Base-by-base conservation (phyloP, 2,329 filamentous ascomycete species). In the Trichoderma sp. region DNA sequence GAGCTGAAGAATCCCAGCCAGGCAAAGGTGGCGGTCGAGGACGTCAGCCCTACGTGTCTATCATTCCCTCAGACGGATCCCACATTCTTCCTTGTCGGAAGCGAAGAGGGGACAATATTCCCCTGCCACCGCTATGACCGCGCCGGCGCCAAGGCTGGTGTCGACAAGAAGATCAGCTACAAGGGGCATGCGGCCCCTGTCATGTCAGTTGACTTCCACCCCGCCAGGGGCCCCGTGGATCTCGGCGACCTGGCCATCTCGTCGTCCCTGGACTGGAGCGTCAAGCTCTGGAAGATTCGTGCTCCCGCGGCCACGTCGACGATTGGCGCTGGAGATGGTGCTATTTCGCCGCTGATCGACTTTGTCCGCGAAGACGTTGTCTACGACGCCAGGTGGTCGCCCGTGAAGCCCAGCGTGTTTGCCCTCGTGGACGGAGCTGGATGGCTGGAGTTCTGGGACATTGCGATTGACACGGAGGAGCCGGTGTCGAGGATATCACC, bases 91-190 rank as follows among this genome's bases (percentile, higher is more conserved):
- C 87, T 99, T 3, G 91, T 97, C 41, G 95, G 96, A 47, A 97
- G 93, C 30, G 95, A 99, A 80, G 95, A 99, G 81, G 96, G 96
- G 58, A 90, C 90, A 54, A 97, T 99, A 69, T 97, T 95, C 78
- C 93, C 95, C 0, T 97, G 96, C 75, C 95, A 99, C 77, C 86
- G 95, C 67, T 99, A 99, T 79, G 95, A 99, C 78, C 91, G 96
- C 68, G 95, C 96, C 6, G 95, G 95, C 65, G 95, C 95, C 69
- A 98, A 98, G 80, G 94, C 95, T 5, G 95, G 95, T 55, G 92
- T 97, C 28, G 96, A 99, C 75, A 87, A 90, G 64, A 88, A 93
- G 67, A 88, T 97, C 66, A 89, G 88, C 70, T 99, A 99, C 80
- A 87, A 87, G 69, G 94, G 93, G 41, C 95, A 99, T 74, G 90